A percentile compares a stretch with the other conserved stretches of the same genome.
phyloP scores from a whole-genome alignment of 768 basidiomycete species.

The Phlebiopsis flavidoalba region DNA sequence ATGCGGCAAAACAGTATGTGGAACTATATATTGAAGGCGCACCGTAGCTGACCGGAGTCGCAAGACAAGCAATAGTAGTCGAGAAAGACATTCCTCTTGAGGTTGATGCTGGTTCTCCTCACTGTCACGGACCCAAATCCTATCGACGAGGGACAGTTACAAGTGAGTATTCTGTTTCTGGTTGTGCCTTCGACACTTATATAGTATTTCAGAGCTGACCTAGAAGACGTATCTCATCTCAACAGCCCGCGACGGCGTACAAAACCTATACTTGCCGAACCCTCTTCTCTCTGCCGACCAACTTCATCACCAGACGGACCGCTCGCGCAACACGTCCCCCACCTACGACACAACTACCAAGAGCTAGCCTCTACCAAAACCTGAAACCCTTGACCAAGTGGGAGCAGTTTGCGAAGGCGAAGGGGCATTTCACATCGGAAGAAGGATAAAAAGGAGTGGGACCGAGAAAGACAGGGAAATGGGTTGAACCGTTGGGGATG shows the following conservation, averaged over 20 bases:
- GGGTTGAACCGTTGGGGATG: conserved; percentile 92
- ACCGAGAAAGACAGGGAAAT: conserved; percentile 82
- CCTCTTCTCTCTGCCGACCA: conserved; percentile 81
- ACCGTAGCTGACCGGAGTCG: background rate
- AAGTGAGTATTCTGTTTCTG: conserved; percentile 39
- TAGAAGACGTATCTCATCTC: conserved; percentile 77
- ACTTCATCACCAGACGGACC: conserved; percentile 74
- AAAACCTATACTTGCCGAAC: conserved; percentile 73
- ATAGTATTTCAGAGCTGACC: conserved; percentile 49
- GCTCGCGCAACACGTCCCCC: conserved; percentile 74
- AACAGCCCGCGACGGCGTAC: conserved; percentile 76
- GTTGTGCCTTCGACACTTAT: background rate
- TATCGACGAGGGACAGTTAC: conserved; percentile 81
- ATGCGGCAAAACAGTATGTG: conserved; percentile 67
- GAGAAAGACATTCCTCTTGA: conserved; percentile 79
- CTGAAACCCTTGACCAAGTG: conserved; percentile 93
- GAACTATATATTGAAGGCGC: background rate
- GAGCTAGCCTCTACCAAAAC: conserved; percentile 88
- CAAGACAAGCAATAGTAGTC: conserved; percentile 61
- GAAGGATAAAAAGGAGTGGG: conserved; percentile 82
- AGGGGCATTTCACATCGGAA: conserved; percentile 84
- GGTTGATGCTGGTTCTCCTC: conserved; percentile 77
- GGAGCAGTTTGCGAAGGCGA: conserved; percentile 91
- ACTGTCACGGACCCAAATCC: conserved; percentile 85
- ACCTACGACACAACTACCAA: conserved; percentile 73